Evolutionary conservation across 352 stramenopile species (phyloP).

Genomic region (Phytopythium montanum): DNA sequence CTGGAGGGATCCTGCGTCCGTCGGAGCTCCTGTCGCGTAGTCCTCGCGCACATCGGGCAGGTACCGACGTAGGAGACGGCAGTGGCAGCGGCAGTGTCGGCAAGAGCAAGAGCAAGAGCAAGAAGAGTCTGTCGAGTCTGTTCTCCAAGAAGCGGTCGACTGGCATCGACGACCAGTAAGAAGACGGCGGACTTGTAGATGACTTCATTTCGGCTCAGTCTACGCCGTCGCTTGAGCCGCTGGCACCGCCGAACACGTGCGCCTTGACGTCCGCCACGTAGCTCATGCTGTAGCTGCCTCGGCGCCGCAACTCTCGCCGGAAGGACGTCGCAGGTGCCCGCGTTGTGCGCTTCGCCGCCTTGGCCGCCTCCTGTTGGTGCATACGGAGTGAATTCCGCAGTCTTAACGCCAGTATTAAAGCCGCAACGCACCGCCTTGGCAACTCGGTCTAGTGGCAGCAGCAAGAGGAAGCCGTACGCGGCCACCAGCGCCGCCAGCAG

Average conservation of each 20-base stretch:
- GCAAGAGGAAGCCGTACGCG: conserved; percentile 55
- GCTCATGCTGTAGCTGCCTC: conserved; percentile 86
- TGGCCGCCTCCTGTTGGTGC: conserved; percentile 21
- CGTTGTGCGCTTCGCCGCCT: conserved; percentile 5
- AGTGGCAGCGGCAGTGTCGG: conserved; percentile 4
- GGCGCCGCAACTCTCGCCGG: conserved; percentile 69
- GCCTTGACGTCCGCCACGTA: conserved; percentile 88
- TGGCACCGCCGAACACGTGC: conserved; percentile 60
- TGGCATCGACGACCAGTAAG: neutral
- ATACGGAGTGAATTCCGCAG: neutral
- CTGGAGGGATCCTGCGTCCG: neutral
- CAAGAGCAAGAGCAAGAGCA: conserved; percentile 25
- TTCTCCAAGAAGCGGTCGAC: conserved; percentile 33
- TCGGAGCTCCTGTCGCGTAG: conserved; percentile 6
- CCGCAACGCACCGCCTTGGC: conserved; percentile 25
- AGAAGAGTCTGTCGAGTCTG: conserved; percentile 23
- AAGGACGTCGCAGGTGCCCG: conserved; percentile 57
- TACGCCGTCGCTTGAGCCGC: conserved; percentile 28
- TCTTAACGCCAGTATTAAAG: too few relatives aligned
- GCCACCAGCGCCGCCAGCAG: conserved; percentile 41
- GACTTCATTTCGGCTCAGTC: neutral
- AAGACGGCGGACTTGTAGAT: neutral
- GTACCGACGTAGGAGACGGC: neutral
- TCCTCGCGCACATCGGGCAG: neutral
- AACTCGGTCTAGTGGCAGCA: conserved; percentile 56